Conservation (phyloP, 2,329 filamentous ascomycete genomes). For the Neospermospora avenae region DNA sequence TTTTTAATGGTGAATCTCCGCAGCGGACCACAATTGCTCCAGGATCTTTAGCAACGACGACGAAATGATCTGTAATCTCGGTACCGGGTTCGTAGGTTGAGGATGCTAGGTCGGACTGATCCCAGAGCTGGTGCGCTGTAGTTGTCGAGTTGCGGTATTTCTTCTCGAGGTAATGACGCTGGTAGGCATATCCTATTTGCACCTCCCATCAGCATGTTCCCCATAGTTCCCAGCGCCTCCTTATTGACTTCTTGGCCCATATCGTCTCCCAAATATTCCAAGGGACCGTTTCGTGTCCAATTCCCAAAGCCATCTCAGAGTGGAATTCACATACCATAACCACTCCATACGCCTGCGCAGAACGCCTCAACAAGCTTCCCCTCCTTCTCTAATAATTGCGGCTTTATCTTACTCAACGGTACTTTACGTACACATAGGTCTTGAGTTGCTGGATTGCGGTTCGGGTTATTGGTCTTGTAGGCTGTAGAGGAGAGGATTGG, state of each 20-base stretch:
- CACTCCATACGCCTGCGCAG: slow-evolving; percentile 32
- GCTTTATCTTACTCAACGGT: slow-evolving; percentile 60
- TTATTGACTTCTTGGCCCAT: too few species aligned
- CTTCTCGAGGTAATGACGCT: slow-evolving; percentile 54
- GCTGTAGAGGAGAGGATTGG: slow-evolving; percentile 56
- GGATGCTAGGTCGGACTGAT: slow-evolving; percentile 48
- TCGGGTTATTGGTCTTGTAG: slow-evolving; percentile 59
- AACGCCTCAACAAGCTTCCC: slow-evolving; percentile 48
- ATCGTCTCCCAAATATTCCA: too few species aligned
- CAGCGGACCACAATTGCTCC: slow-evolving; percentile 60
- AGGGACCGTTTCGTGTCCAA: too few species aligned
- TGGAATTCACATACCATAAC: slow-evolving; percentile 45
- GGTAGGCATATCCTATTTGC: slow-evolving; percentile 47
- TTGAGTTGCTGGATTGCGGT: slow-evolving; percentile 58
- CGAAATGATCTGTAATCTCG: slow-evolving; percentile 66
- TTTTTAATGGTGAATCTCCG: slow-evolving; percentile 60
- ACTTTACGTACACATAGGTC: slow-evolving; percentile 63
- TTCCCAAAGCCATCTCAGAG: background rate
- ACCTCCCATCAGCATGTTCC: slow-evolving; percentile 1
- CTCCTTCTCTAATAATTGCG: slow-evolving; percentile 64
- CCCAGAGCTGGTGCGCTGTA: slow-evolving; percentile 61
- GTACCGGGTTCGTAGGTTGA: slow-evolving; percentile 61
- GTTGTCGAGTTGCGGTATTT: slow-evolving; percentile 53
- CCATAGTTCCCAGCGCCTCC: background rate
- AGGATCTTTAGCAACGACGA: slow-evolving; percentile 63